Base-by-base conservation (phyloP, 2,329 filamentous ascomycete species). In the Paecilomyces formosus region DNA sequence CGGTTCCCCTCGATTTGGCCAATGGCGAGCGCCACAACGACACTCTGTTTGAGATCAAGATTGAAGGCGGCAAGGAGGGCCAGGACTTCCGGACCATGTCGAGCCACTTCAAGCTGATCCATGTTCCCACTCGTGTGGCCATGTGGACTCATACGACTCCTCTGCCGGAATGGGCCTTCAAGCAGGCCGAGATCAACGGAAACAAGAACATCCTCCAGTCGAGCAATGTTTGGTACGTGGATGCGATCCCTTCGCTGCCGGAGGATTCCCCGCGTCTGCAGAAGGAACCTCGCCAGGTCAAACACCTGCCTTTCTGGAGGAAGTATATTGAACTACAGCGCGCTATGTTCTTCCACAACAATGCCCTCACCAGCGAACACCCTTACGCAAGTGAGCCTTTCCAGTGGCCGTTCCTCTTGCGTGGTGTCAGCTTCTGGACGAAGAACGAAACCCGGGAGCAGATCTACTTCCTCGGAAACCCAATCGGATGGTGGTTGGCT, bases 261-360 rank as follows among this genome's bases (percentile, higher is more conserved):
- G 80, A 76, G 4, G 90, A 91, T 65, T 85, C 87, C 65, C 81
- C 83, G 45, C 90, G 94, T 59, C 85, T 90, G 62, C 78, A 85
- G 60, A 94, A 89, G 79, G 83, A 90, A 62, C 83, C 87, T 68
- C 87, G 86, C 67, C 83, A 93, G 77, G 83, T 93, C 71, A 97
- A 95, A 81, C 81, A 81, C 21, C 74, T 97, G 69, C 87, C 92
- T 18, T 99, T 99, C 83, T 78, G 97, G 64, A 85, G 84, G 70
- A 99, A 99, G 80, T 99, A 93, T 82, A 85, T 97, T 64, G 94
- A 99, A 80, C 83, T 99, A 59, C 94, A 99, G 78, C 86, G 93
- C 55, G 91, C 92, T 68, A 99, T 99, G 92, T 99, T 99, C 83
- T 93, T 89, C 83, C 94, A 99, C 82, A 99, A 99, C 83, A 97